Percentiles rank a stretch among this genome's conserved stretches.
These are phyloP conservation scores for Podospora australis DNA, from an alignment of 495 filamentous ascomycete species.

Conservation along the genomic window DNA sequence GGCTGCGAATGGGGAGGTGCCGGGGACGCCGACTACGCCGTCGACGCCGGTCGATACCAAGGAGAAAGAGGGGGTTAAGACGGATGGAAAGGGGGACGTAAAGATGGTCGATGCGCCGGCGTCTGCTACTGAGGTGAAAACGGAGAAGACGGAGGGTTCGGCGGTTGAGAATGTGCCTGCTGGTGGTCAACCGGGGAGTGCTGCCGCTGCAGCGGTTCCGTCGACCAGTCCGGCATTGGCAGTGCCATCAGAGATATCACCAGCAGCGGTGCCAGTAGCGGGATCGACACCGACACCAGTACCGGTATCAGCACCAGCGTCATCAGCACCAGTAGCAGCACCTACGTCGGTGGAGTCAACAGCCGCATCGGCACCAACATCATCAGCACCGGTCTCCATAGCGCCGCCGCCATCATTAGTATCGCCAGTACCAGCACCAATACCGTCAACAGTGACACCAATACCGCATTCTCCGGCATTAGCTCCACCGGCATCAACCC, in stretches of 20 bases:
- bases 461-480: neutral
- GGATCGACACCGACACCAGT: neutral
- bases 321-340: neutral
- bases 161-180: neutral
- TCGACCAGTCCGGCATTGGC: conserved; percentile 7
- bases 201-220: conserved; percentile 2
- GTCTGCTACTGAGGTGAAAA: conserved; percentile 12
- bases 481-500: neutral
- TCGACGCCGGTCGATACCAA: neutral
- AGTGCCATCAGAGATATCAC: conserved; percentile 5
- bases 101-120: conserved; percentile 12
- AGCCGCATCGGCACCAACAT: neutral
- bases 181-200: too few relatives aligned
- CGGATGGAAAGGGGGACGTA: conserved; percentile 10
- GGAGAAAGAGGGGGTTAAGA: neutral
- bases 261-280: neutral
- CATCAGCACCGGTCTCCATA: neutral
- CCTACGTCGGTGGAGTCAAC: neutral
- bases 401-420: too few relatives aligned
- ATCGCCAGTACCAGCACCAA: neutral
- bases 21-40: conserved; percentile 11
- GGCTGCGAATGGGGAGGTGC: conserved; percentile 26
- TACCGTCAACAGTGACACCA: neutral
- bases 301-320: neutral
- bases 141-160: conserved; percentile 14